phyloP scores from a whole-genome alignment of 2,329 filamentous ascomycete species.

The Trichoderma atrobrunneum region DNA sequence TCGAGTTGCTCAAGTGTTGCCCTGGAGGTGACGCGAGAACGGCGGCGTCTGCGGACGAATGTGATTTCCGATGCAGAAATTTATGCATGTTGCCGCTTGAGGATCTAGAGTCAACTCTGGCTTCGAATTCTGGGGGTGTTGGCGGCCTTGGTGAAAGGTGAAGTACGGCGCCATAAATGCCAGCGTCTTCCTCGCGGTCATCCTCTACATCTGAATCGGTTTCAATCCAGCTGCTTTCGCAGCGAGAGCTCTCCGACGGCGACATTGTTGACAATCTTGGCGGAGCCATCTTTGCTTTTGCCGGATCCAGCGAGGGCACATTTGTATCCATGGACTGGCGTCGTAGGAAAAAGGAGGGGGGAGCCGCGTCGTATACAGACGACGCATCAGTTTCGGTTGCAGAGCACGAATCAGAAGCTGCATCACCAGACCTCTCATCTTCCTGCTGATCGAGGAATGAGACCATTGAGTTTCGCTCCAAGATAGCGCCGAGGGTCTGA shows the following conservation, averaged over 20 bases:
- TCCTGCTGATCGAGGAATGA: conserved; percentile 33
- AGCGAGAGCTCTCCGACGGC: conserved; percentile 20
- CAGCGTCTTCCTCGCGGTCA: conserved; percentile 1
- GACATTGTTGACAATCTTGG: conserved; percentile 26
- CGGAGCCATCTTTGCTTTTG: conserved; percentile 27
- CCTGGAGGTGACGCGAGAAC: background rate
- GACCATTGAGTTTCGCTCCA: conserved; percentile 37
- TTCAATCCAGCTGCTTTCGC: conserved; percentile 39
- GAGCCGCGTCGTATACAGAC: conserved; percentile 28
- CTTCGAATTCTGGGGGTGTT: conserved; percentile 27
- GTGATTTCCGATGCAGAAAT: conserved; percentile 25
- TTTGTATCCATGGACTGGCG: conserved; percentile 37
- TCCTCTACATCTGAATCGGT: conserved; percentile 36
- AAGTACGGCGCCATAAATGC: conserved; percentile 12
- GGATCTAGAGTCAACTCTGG: background rate
- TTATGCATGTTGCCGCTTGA: background rate
- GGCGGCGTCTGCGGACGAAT: conserved; percentile 25
- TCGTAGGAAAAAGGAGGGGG: conserved; percentile 34
- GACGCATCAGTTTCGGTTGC: conserved; percentile 32
- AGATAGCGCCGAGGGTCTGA: conserved; percentile 35
- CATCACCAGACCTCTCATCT: conserved; percentile 24
- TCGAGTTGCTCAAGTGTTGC: conserved; percentile 13
- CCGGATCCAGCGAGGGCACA: conserved; percentile 37
- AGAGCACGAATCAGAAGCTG: conserved; percentile 36
- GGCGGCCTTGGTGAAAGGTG: conserved; percentile 33